Evolutionary conservation across 805 yeast species (phyloP).

Genomic region (Ogataea pini): DNA sequence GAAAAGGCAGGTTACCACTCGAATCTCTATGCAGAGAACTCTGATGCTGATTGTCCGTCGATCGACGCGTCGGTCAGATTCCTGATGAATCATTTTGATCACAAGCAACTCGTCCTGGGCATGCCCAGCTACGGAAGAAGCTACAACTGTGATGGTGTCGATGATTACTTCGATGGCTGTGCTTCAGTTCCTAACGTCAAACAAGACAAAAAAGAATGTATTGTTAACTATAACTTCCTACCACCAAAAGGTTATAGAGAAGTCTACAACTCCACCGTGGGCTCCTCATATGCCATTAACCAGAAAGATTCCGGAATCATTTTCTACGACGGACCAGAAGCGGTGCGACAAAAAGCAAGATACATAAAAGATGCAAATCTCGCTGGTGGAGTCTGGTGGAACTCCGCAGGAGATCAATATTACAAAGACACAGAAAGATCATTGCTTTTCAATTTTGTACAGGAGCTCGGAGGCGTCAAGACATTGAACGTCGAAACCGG

Average conservation of each 20-base stretch:
- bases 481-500: not conserved
- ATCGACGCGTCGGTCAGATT: slow-evolving; percentile 45
- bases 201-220: slow-evolving; percentile 24
- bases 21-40: slow-evolving; percentile 46
- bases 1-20: slow-evolving; percentile 63
- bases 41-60: slow-evolving; percentile 36
- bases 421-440: slow-evolving; percentile 37
- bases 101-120: slow-evolving; percentile 65
- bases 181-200: slow-evolving; percentile 16
- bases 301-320: slow-evolving; percentile 41
- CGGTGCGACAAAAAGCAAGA: slow-evolving; percentile 57
- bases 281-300: slow-evolving; percentile 57
- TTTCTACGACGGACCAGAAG: slow-evolving; percentile 64
- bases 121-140: slow-evolving; percentile 82
- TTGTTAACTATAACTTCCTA: slow-evolving; percentile 23
- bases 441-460: slow-evolving; percentile 47
- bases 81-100: slow-evolving; percentile 27
- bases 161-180: slow-evolving; percentile 22
- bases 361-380: slow-evolving; percentile 50
- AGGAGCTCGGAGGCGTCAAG: slow-evolving; percentile 35
- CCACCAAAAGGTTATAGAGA: slow-evolving; percentile 40
- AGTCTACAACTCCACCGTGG: slow-evolving; percentile 49
- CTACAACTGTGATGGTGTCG: slow-evolving; percentile 19
- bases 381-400: slow-evolving; percentile 97
- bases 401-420: slow-evolving; percentile 71